Evolutionary conservation across 352 stramenopile genomes (phyloP), one percentile per base, ranked within the genome.

Genomic region (Phytophthora pistaciae): DNA sequence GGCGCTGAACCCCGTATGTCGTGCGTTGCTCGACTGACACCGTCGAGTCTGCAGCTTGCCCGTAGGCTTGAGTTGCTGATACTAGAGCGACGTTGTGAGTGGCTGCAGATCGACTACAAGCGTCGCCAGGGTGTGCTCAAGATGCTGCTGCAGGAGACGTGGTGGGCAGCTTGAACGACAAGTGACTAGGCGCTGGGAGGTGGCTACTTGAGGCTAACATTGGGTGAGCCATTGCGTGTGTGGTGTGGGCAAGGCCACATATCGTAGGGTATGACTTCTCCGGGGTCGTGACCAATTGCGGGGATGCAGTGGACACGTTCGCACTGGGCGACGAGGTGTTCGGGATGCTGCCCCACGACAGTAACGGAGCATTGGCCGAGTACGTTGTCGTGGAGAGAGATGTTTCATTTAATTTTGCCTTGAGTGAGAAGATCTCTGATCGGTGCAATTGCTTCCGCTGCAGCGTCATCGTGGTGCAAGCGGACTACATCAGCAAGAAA

Each of bases 71-170:
- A 16, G 29, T 33, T 42, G 20, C 18, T 72, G 40, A 65, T 5
- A 61, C 5, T 4, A 56, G n/a, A 38, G 11, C 48, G 65, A 57
- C 64, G 29, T 11, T 60, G 8, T 38, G 60, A 2, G 2, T 54
- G 46, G 5, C 4, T 64, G n/a, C 63, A 94, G 87, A 77, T 95
- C 38, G 88, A 95, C 74, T 95, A 92, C 76, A 95, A 95, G 73
- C 78, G 85, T 21, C 85, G 88, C 5, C 80, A 95, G 61, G 88
- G 88, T 8, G 82, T 82, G 38, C 62, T 92, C 31, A 94, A 94
- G 69, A 68, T 90, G 65, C 70, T 94, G 29, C 58, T 90, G 44
- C 56, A 74, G 6, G 64, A 85, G 31, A 83, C 46, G 10, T 86
- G 80, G 80, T 75, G 38, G n/a, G 62, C 9, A 57, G 11, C 7